Base-by-base conservation (phyloP, 2,329 filamentous ascomycete genomes). In the Alternaria gaisen region DNA sequence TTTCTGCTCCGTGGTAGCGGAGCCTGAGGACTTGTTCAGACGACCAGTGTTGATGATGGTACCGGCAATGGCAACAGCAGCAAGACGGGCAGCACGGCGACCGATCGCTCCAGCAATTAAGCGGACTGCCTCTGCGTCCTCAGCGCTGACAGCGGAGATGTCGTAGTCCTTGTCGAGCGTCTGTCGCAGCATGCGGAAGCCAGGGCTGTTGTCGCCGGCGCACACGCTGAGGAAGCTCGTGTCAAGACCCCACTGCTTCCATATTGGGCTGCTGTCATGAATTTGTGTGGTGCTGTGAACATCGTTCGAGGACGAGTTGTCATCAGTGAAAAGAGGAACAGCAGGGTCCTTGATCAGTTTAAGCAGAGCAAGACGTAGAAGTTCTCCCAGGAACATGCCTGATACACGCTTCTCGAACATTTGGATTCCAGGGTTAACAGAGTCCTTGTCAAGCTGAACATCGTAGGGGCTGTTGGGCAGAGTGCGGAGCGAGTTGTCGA, bases 391-490 rank as follows among this genome's bases (percentile, higher is more conserved):
- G 82, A 98, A 99, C 94, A 99, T 98, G 77, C 95, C 95, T 0
- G 93, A 97, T 16, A 99, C 91, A 48, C 94, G 91, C 86, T 99
- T 99, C 83, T 99, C 95, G 75, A 98, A 99, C 92, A 98, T 97
- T 77, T 99, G 95, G 63, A 97, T 88, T 26, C 95, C 95, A 0
- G 94, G 94, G 80, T 99, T 98, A 70, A 92, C 88, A 67, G 90
- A 95, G 61, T 90, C 88, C 58, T 83, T 82, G 79, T 99, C 94
- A 24, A 99, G 85, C 58, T 88, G 85, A 51, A 84, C 82, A 76
- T 99, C 95, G 82, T 93, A 98, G 0, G 87, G 83, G 0, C 94
- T 98, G 72, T 89, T 90, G 46, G 94, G 95, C 41, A 99, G 85
- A 20, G 97, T 91, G 69, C 90, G 92, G 67, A 98, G 88, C 70